A percentile compares a stretch with the other conserved stretches of the same genome.
These are phyloP conservation scores for Ormosia emarginata DNA, from an alignment of 306 rosid genomes.

Conservation along the genomic window DNA sequence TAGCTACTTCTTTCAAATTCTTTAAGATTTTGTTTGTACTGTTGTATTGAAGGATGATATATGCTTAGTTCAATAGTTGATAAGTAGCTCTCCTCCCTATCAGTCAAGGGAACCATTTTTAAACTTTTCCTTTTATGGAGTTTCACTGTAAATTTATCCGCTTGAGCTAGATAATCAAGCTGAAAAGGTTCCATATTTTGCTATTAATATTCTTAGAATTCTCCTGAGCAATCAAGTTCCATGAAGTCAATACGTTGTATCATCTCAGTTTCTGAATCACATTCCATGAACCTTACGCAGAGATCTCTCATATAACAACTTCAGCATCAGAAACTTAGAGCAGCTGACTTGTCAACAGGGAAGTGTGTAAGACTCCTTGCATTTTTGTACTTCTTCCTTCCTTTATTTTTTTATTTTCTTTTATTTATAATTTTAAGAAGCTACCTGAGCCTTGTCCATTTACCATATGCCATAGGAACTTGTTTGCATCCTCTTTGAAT, in stretches of 20 bases:
- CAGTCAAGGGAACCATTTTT: neutral
- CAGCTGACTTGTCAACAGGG: conserved; percentile 24
- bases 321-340: neutral
- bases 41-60: neutral
- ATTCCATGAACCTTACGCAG: conserved; percentile 23
- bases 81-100: neutral
- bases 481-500: conserved; percentile 49
- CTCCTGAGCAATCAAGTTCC: neutral
- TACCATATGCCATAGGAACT: conserved; percentile 39
- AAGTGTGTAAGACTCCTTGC: conserved; percentile 35
- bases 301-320: conserved; percentile 55
- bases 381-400: neutral
- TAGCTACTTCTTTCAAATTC: neutral
- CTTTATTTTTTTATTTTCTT: neutral
- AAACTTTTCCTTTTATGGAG: neutral
- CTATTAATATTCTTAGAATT: neutral
- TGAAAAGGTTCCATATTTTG: neutral
- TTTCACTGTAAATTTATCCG: neutral
- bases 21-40: neutral
- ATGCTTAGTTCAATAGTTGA: neutral
- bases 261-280: neutral
- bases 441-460: neutral
- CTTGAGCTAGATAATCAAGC: neutral
- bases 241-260: neutral
- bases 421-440: neutral